Percentiles rank a stretch among this genome's conserved stretches.
Evolutionary conservation across 331 rosid genomes (phyloP).

Genomic region (Quercus lobata): DNA sequence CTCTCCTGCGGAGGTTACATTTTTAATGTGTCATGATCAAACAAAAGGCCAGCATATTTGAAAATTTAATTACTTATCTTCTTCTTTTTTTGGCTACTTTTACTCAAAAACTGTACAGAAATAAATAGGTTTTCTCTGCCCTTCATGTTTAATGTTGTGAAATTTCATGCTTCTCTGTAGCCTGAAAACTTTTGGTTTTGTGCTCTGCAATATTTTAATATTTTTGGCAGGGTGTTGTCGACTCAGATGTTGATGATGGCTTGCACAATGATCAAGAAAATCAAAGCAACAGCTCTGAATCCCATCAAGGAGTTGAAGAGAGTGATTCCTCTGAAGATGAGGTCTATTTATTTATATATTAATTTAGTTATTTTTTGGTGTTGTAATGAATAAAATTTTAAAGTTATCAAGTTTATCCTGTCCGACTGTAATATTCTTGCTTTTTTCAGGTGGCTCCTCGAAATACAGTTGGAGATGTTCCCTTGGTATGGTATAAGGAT

Average conservation of each 20-base stretch:
- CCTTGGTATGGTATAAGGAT: slow-evolving; percentile 79
- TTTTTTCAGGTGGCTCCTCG: slow-evolving; percentile 65
- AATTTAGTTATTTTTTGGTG: neutral
- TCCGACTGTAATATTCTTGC: neutral
- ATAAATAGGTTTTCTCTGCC: neutral
- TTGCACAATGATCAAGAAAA: slow-evolving; percentile 25
- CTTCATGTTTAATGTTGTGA: neutral
- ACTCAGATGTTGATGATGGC: neutral
- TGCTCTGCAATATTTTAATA: slow-evolving; percentile 3
- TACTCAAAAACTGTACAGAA: neutral
- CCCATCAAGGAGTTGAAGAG: slow-evolving; percentile 48
- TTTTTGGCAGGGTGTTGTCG: slow-evolving; percentile 39
- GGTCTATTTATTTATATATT: slow-evolving; percentile 35
- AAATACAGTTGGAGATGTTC: slow-evolving; percentile 84
- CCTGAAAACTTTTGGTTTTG: neutral
- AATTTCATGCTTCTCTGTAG: neutral
- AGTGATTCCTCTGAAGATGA: slow-evolving; percentile 99
- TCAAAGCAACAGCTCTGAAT: slow-evolving; percentile 39
- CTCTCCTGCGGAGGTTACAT: neutral
- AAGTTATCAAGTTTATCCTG: neutral
- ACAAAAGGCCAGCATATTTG: neutral
- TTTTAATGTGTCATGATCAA: neutral
- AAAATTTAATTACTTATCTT: neutral
- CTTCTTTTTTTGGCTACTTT: neutral
- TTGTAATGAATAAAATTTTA: neutral